Evolutionary conservation across 2,329 filamentous ascomycete species (phyloP).

Genomic region (Aspergillus hortae): DNA sequence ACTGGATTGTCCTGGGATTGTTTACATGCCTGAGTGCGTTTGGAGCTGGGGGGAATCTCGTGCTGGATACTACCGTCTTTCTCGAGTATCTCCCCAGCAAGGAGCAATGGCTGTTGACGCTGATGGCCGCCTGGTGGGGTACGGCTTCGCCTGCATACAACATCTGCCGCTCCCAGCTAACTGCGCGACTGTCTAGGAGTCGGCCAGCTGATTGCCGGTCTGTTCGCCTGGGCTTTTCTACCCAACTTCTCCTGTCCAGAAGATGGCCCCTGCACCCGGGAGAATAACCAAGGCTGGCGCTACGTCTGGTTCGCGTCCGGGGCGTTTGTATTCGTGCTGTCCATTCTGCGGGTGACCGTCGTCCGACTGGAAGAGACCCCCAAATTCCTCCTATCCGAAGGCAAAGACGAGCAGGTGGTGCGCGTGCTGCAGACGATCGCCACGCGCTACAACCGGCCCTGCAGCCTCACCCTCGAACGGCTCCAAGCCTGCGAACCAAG

Average conservation of each 20-base stretch:
- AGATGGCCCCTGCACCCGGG: constrained; percentile 45
- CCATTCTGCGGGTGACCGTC: constrained; percentile 51
- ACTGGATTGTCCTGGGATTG: constrained; percentile 3
- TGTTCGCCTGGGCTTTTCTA: constrained; percentile 55
- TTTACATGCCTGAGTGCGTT: background rate
- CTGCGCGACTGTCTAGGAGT: constrained; percentile 15
- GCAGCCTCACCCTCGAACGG: constrained; percentile 49
- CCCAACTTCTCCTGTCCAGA: constrained; percentile 47
- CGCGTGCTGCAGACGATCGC: constrained; percentile 49
- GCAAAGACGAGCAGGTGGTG: constrained; percentile 51
- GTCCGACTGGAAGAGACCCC: constrained; percentile 56
- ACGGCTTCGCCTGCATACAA: background rate
- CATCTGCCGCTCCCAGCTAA: background rate
- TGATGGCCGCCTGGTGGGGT: constrained; percentile 35
- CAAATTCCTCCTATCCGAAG: constrained; percentile 54
- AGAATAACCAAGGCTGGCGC: constrained; percentile 56
- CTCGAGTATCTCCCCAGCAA: constrained; percentile 44
- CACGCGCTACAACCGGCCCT: constrained; percentile 51
- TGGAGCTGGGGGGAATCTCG: constrained; percentile 19
- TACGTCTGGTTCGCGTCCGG: constrained; percentile 56
- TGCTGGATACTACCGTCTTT: background rate
- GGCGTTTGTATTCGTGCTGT: constrained; percentile 53
- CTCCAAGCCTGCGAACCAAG: constrained; percentile 38
- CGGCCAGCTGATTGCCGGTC: constrained; percentile 49
- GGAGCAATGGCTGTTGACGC: constrained; percentile 57